These are phyloP conservation scores for Phycomyces blakesleeanus DNA, from an alignment of 192 early-diverging fungal genomes.

Conservation along the genomic window DNA sequence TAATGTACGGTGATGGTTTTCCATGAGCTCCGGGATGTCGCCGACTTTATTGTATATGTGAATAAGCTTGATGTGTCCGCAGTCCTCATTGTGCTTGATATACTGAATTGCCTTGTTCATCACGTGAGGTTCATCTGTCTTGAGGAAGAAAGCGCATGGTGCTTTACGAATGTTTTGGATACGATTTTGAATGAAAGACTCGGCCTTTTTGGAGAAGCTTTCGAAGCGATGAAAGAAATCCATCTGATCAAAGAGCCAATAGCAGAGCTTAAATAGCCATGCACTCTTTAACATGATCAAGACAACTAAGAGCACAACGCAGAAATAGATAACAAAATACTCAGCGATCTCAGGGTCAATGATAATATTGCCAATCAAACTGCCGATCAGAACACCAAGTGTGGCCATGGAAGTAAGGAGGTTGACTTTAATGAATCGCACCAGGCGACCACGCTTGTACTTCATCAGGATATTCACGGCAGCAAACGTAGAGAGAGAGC, in stretches of 20 bases:
- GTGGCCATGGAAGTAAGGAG: slow-evolving; percentile 33
- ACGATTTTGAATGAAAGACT: slow-evolving; percentile 17
- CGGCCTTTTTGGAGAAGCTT: slow-evolving; percentile 6
- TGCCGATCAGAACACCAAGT: slow-evolving; percentile 19
- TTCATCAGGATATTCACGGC: slow-evolving; percentile 44
- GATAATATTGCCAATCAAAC: slow-evolving; percentile 45
- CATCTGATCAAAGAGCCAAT: slow-evolving; percentile 30
- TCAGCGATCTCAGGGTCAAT: slow-evolving; percentile 38
- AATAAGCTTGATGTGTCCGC: slow-evolving; percentile 45
- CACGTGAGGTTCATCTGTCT: slow-evolving; percentile 52
- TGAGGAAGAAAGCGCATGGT: slow-evolving; percentile 54
- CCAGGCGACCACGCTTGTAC: slow-evolving; percentile 42
- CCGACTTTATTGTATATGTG: slow-evolving; percentile 43
- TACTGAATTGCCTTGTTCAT: slow-evolving; percentile 56
- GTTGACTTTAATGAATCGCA: slow-evolving; percentile 27
- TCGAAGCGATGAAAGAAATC: slow-evolving; percentile 7
- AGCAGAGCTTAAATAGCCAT: slow-evolving; percentile 35
- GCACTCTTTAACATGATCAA: slow-evolving; percentile 39
- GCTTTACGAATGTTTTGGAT: slow-evolving; percentile 36
- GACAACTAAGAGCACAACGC: slow-evolving; percentile 36
- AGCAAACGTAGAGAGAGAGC: slow-evolving; percentile 42
- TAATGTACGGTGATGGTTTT: slow-evolving; percentile 50
- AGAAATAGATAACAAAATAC: slow-evolving; percentile 53
- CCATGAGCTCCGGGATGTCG: slow-evolving; percentile 48
- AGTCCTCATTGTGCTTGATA: slow-evolving; percentile 44